Evolutionary conservation across 2,329 filamentous ascomycete species (phyloP).

Genomic region (Daldinia sp.): DNA sequence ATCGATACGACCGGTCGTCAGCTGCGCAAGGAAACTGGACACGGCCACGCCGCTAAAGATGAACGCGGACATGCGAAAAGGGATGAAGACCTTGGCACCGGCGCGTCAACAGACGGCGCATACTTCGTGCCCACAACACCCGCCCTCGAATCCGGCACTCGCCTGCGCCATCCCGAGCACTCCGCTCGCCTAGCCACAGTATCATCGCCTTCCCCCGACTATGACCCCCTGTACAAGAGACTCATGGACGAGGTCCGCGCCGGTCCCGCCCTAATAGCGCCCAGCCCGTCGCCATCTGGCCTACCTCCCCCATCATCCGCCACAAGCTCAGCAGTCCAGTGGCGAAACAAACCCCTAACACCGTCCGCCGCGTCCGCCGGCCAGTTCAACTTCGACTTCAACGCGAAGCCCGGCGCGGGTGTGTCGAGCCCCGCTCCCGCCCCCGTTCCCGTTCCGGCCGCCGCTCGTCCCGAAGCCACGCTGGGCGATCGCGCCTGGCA

Average conservation of each 20-base stretch:
- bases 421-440: conserved; percentile 29
- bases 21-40: background rate
- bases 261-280: conserved; percentile 14
- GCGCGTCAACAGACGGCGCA: conserved; percentile 17
- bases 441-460: background rate
- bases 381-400: conserved; percentile 28
- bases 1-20: conserved; percentile 28
- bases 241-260: conserved; percentile 40
- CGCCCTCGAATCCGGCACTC: conserved; percentile 44
- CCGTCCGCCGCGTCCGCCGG: conserved; percentile 3
- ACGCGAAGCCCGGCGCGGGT: background rate
- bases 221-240: conserved; percentile 36
- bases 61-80: background rate
- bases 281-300: background rate
- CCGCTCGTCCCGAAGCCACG: conserved; percentile 31
- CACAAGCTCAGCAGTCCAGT: conserved; percentile 44
- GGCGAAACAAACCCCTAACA: conserved; percentile 30
- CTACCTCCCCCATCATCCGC: conserved; percentile 17
- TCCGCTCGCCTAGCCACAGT: conserved; percentile 6
- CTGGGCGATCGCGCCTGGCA: conserved; percentile 50
- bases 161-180: conserved; percentile 26
- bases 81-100: conserved; percentile 1
- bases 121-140: conserved; percentile 45
- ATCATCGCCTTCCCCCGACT: conserved; percentile 9
- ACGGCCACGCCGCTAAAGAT: background rate